Percentiles rank a stretch among this genome's conserved stretches.
phyloP scores from a whole-genome alignment of 169 alveolate species.

The Miamiensis avidus region DNA sequence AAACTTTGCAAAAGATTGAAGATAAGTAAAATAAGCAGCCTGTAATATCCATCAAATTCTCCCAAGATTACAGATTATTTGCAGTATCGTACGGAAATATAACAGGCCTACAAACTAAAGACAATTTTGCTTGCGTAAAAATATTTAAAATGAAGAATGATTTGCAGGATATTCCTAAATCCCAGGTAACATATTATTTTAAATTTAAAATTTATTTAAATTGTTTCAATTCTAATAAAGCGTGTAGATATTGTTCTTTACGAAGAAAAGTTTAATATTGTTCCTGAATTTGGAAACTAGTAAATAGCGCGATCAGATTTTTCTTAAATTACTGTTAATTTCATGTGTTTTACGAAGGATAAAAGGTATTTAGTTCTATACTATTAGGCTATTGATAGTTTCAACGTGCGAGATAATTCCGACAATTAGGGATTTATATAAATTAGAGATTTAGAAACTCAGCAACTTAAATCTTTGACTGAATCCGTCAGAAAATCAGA shows the following conservation, averaged over 20 bases:
- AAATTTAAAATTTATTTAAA: too few species aligned
- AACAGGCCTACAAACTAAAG: not conserved
- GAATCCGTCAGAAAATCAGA: not conserved
- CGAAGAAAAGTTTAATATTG: too few species aligned
- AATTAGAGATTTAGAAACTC: slow-evolving; percentile 35
- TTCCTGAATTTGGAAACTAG: too few species aligned
- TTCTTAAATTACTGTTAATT: slow-evolving; percentile 20
- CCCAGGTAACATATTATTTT: not conserved
- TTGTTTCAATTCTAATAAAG: too few species aligned
- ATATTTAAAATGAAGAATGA: not conserved
- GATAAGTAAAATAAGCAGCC: slow-evolving; percentile 59
- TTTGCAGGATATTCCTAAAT: not conserved
- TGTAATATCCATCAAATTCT: slow-evolving; percentile 65
- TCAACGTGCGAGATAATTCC: slow-evolving; percentile 10
- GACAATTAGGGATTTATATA: slow-evolving; percentile 23
- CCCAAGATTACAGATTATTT: not conserved
- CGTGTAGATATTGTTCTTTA: too few species aligned
- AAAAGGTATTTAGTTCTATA: slow-evolving; percentile 25
- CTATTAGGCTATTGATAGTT: slow-evolving; percentile 36
- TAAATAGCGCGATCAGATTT: too few species aligned
- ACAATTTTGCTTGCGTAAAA: not conserved
- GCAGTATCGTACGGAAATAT: not conserved
- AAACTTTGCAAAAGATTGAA: slow-evolving; percentile 41
- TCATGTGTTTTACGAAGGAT: slow-evolving; percentile 39
- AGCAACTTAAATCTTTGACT: too few species aligned